Evolutionary conservation across 495 filamentous ascomycete genomes (phyloP).

Genomic region (Aspergillus heteromorphus): DNA sequence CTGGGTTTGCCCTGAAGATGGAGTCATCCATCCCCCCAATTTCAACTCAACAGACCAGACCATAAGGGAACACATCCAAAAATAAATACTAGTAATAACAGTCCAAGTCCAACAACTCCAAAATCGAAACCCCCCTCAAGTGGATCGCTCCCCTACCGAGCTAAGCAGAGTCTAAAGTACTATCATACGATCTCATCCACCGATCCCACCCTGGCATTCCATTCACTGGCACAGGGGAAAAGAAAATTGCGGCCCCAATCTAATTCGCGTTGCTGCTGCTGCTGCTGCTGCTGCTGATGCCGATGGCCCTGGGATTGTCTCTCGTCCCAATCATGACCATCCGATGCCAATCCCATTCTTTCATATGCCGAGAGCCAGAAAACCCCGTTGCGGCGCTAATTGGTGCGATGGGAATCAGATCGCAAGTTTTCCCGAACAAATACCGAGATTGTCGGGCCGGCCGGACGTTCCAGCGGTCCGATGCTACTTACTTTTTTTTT

Average conservation of each 20-base stretch:
- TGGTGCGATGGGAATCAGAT: conserved; percentile 16
- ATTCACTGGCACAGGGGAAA: too few species aligned
- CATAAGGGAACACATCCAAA: too few species aligned
- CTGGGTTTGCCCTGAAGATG: too few species aligned
- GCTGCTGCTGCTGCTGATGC: not conserved
- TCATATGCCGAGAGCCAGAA: not conserved
- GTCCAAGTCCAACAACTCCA: too few species aligned
- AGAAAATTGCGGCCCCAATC: not conserved
- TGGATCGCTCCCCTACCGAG: too few species aligned
- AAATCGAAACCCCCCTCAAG: not conserved
- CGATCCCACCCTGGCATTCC: not conserved
- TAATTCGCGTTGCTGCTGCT: not conserved
- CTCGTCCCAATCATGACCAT: too few species aligned
- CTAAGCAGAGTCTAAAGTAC: not conserved
- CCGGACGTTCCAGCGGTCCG: not conserved
- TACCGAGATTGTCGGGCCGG: conserved; percentile 18
- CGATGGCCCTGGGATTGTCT: not conserved
- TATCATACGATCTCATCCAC: not conserved
- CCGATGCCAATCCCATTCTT: not conserved
- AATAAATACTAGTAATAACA: too few species aligned
- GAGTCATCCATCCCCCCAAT: too few species aligned
- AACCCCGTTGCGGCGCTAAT: conserved; percentile 2
- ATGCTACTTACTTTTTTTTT: too few species aligned
- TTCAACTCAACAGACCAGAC: too few species aligned
- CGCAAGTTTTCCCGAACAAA: conserved; percentile 27